A percentile compares a stretch with the other conserved stretches of the same genome.
These are phyloP conservation scores for Penicillium olsonii DNA, from an alignment of 2,329 filamentous ascomycete species.

Conservation along the genomic window DNA sequence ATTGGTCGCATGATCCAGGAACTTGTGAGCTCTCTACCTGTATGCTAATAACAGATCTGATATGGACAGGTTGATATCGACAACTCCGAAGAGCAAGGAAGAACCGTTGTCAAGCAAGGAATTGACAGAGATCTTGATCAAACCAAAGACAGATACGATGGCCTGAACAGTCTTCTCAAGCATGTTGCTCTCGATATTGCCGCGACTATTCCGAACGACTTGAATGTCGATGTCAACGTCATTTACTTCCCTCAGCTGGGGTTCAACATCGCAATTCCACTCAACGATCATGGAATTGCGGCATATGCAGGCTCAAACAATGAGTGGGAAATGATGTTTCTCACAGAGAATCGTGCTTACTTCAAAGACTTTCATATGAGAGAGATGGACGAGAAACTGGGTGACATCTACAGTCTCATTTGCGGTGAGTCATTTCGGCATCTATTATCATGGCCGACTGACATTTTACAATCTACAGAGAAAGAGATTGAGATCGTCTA, in stretches of 20 bases:
- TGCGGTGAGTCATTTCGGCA: conserved; percentile 60
- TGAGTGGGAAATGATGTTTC: conserved; percentile 77
- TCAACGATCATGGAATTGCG: conserved; percentile 62
- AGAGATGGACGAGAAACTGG: conserved; percentile 77
- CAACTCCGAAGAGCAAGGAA: conserved; percentile 67
- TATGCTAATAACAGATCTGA: conserved; percentile 13
- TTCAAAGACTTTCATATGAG: conserved; percentile 85
- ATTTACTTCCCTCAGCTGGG: conserved; percentile 91
- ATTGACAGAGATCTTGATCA: conserved; percentile 74
- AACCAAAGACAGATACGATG: conserved; percentile 75
- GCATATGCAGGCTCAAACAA: conserved; percentile 66
- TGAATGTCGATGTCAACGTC: conserved; percentile 65
- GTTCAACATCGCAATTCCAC: conserved; percentile 75
- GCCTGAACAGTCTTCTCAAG: conserved; percentile 72
- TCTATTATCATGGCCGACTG: background rate
- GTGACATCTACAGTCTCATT: conserved; percentile 82
- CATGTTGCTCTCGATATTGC: conserved; percentile 67
- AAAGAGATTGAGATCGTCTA: conserved; percentile 88
- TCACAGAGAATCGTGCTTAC: conserved; percentile 69
- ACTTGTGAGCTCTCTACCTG: conserved; percentile 47
- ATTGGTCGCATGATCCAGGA: conserved; percentile 72
- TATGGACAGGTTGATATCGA: conserved; percentile 70
- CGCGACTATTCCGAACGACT: conserved; percentile 60
- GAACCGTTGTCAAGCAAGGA: conserved; percentile 71
- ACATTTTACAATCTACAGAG: conserved; percentile 51